Evolutionary conservation across 2,329 filamentous ascomycete genomes (phyloP), one percentile per base, ranked within the genome.

Genomic region (Apiospora saccharicola): DNA sequence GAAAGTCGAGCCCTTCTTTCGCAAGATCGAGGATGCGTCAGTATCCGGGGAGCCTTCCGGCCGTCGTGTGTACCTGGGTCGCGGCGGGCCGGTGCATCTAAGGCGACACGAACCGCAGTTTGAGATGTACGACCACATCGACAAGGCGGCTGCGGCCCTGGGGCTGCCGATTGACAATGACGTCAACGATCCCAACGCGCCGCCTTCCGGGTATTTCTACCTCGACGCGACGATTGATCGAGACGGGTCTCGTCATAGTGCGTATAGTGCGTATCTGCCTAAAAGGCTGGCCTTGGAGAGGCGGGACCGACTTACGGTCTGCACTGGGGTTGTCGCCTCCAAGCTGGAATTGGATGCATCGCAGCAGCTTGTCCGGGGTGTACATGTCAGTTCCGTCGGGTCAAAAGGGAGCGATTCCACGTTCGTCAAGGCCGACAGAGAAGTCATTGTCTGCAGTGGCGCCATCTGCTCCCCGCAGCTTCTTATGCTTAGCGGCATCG

Each of bases 1-100:
- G 22, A 68, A 26, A n/a, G 73, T 74, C 37, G 73, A 74, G 69
- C 73, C 73, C 1, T 72, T 71, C 44, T 74, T 74, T 41, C 49
- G 61, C 47, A 70, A 43, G 30, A 44, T 74, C 46, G 73, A 74
- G 46, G 64, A 74, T n/a, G 68, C 61, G 14, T 49, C 57, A 30
- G 64, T 49, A 13, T 46, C 64, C 24, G 67, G 69, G 24, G 46
- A 53, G 12, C 51, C 73, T 3, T 7, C 10, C n/a, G 22, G 57
- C 22, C 30, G 30, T 37, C 53, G 16, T 10, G 12, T 34, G n/a
- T 61, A 72, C 34, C 70, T 74, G 1, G 73, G 73, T 4, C 73
- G 57, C 26, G 67, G 49, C 5, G 72, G 72, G 13, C 72, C 72
- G 8, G 67, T 73, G 14, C 72, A 71, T 37, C 61, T 72, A 7